Conservation (phyloP, 2,329 filamentous ascomycete genomes). For the Blumeriella jaapii region DNA sequence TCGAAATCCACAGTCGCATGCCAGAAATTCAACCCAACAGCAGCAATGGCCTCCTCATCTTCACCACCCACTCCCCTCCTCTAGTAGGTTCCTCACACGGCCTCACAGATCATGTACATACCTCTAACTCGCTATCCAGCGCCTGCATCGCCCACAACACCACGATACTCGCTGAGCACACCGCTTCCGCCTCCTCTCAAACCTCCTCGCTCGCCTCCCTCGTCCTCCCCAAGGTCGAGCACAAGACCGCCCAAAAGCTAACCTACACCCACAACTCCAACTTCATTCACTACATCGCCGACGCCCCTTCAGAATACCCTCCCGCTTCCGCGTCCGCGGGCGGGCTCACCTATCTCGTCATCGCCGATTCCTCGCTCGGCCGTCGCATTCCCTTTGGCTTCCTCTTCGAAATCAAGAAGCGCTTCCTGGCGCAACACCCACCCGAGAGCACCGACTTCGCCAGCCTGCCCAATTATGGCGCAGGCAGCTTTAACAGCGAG, state of each 20-base stretch:
- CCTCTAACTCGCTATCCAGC: slow-evolving; percentile 38
- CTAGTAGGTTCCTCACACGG: slow-evolving; percentile 43
- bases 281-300: slow-evolving; percentile 92
- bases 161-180: slow-evolving; percentile 90
- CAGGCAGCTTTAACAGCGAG: slow-evolving; percentile 72
- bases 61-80: slow-evolving; percentile 55
- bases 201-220: slow-evolving; percentile 81
- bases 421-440: slow-evolving; percentile 65
- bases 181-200: slow-evolving; percentile 69
- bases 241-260: slow-evolving; percentile 70
- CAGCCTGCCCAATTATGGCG: slow-evolving; percentile 78
- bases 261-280: slow-evolving; percentile 88
- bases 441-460: slow-evolving; percentile 58
- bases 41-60: slow-evolving; percentile 59
- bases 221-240: slow-evolving; percentile 89
- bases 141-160: slow-evolving; percentile 89
- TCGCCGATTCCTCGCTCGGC: slow-evolving; percentile 70
- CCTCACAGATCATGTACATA: slow-evolving; percentile 2
- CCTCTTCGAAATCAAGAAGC: slow-evolving; percentile 79
- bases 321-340: slow-evolving; percentile 49
- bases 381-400: slow-evolving; percentile 88
- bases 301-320: slow-evolving; percentile 58
- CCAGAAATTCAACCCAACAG: background rate
- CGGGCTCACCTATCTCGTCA: slow-evolving; percentile 82
- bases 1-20: too few species aligned